phyloP scores from a whole-genome alignment of 2,329 filamentous ascomycete genomes.

The Trichoderma sp. region DNA sequence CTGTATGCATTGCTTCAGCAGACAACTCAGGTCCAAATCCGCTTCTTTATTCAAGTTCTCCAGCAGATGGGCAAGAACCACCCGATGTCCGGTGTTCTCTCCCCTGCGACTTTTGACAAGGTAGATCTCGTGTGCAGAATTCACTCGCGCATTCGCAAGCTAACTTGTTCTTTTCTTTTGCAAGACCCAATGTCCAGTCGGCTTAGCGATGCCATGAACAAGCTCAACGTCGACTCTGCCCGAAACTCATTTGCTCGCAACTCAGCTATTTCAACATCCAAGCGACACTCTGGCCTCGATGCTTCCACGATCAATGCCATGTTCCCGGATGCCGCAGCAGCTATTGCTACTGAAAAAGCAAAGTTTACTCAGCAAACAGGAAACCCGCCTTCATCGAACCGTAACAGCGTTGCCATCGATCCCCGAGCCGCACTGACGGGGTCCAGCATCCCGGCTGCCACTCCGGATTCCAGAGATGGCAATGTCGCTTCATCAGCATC shows the following conservation, averaged over 20 bases:
- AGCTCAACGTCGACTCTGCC: slow-evolving; percentile 83
- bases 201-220: slow-evolving; percentile 94
- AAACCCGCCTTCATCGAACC: slow-evolving; percentile 84
- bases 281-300: slow-evolving; percentile 94
- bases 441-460: slow-evolving; percentile 69
- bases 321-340: slow-evolving; percentile 97
- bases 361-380: slow-evolving; percentile 96
- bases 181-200: slow-evolving; percentile 97
- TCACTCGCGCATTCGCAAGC: slow-evolving; percentile 22
- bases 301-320: slow-evolving; percentile 94
- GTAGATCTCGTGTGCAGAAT: slow-evolving; percentile 48
- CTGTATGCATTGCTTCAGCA: slow-evolving; percentile 95
- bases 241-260: slow-evolving; percentile 84
- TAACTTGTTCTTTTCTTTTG: not conserved
- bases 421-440: slow-evolving; percentile 73
- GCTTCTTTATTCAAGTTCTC: slow-evolving; percentile 98
- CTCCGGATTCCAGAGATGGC: slow-evolving; percentile 36
- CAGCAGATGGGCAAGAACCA: slow-evolving; percentile 99
- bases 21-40: slow-evolving; percentile 97
- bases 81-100: slow-evolving; percentile 93
- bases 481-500: slow-evolving; percentile 50
- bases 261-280: slow-evolving; percentile 70
- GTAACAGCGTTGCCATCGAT: slow-evolving; percentile 83
- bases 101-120: slow-evolving; percentile 94
- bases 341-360: slow-evolving; percentile 97